phyloP scores from a whole-genome alignment of 176 grass and related monocot genomes.

The Phyllostachys edulis region DNA sequence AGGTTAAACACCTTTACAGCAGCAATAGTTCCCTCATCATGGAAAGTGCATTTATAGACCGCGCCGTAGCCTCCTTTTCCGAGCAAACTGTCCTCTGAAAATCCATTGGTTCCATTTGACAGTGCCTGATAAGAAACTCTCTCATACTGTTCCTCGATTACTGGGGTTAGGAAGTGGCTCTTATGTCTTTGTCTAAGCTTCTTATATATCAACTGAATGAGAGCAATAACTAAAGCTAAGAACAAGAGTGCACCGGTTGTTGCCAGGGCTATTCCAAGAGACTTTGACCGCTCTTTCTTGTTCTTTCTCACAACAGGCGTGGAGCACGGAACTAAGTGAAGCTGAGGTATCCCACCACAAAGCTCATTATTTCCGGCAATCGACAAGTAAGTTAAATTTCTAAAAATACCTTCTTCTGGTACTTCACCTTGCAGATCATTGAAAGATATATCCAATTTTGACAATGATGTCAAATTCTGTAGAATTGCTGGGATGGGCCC shows the following conservation, averaged over 20 bases:
- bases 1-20: slow-evolving; percentile 37
- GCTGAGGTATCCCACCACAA: slow-evolving; percentile 37
- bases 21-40: background rate
- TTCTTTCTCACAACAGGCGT: background rate
- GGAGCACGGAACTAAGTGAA: slow-evolving; percentile 18
- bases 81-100: slow-evolving; percentile 6
- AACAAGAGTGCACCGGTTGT: background rate
- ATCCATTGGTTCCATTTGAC: background rate
- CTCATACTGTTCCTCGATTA: background rate
- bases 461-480: slow-evolving; percentile 24
- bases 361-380: slow-evolving; percentile 34
- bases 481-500: slow-evolving; percentile 29
- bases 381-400: slow-evolving; percentile 23
- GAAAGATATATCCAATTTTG: slow-evolving; percentile 43
- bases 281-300: background rate
- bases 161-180: background rate
- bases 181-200: background rate
- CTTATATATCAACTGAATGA: background rate
- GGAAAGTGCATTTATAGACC: background rate
- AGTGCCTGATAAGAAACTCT: background rate
- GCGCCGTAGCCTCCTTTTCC: background rate
- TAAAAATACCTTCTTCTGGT: slow-evolving; percentile 37
- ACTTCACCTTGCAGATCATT: slow-evolving; percentile 52
- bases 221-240: background rate
- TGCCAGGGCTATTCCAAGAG: background rate